A percentile compares a stretch with the other conserved stretches of the same genome.
phyloP scores from a whole-genome alignment of 192 early-diverging fungal species.

The Linnemannia exigua region DNA sequence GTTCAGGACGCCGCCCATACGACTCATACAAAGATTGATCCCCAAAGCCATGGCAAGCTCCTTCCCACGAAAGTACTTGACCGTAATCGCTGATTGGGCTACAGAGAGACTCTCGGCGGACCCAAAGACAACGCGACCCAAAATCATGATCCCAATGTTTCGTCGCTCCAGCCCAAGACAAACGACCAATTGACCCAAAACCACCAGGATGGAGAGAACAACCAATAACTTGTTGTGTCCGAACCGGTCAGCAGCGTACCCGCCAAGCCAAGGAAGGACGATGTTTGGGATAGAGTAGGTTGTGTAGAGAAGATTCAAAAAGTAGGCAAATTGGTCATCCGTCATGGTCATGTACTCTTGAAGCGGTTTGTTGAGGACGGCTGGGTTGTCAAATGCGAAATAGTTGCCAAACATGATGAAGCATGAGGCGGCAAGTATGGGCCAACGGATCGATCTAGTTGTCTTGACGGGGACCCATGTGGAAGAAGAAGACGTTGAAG shows the following conservation, averaged over 20 bases:
- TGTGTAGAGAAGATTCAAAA: constrained; percentile 68
- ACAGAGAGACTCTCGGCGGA: constrained; percentile 67
- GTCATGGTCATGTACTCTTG: constrained; percentile 46
- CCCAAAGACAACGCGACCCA: constrained; percentile 71
- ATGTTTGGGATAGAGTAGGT: constrained; percentile 75
- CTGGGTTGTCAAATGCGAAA: constrained; percentile 50
- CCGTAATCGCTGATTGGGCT: constrained; percentile 63
- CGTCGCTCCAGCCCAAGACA: constrained; percentile 57
- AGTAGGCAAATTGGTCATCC: constrained; percentile 61
- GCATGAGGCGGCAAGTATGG: constrained; percentile 42
- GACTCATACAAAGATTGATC: constrained; percentile 49
- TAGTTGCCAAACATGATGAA: constrained; percentile 67
- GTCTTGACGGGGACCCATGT: background rate
- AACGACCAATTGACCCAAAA: constrained; percentile 63
- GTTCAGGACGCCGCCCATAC: constrained; percentile 68
- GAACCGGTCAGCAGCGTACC: constrained; percentile 61
- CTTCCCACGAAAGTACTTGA: constrained; percentile 67
- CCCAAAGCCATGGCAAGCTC: constrained; percentile 72
- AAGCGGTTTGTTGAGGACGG: constrained; percentile 66
- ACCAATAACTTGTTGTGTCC: constrained; percentile 59
- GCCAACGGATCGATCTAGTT: constrained; percentile 27
- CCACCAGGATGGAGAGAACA: constrained; percentile 43
- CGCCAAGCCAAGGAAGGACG: constrained; percentile 70
- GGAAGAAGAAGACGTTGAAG: too few relatives aligned
- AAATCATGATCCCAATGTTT: constrained; percentile 17